Evolutionary conservation across 441 rosid genomes (phyloP).

Genomic region (Flueggea neowawraea): DNA sequence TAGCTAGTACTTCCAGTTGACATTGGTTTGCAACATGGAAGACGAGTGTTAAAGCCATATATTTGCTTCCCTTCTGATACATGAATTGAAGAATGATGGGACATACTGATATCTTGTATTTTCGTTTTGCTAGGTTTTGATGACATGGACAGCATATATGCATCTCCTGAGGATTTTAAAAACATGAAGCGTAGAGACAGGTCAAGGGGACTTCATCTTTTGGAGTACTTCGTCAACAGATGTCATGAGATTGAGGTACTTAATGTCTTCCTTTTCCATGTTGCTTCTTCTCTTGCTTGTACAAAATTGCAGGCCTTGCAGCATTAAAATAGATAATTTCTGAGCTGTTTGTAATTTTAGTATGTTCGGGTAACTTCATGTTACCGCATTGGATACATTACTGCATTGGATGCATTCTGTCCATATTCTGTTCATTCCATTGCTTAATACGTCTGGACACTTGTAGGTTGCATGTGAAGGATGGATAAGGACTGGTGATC

Average conservation of each 20-base stretch:
- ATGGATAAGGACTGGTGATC: constrained; percentile 89
- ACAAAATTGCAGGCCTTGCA: background rate
- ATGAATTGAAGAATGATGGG: background rate
- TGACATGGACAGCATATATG: constrained; percentile 78
- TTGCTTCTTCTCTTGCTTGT: background rate
- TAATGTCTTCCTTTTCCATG: background rate
- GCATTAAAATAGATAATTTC: background rate
- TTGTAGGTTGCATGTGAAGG: constrained; percentile 78
- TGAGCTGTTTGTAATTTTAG: background rate
- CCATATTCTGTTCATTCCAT: too few species aligned
- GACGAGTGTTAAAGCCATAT: too few species aligned
- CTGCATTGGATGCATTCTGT: too few species aligned
- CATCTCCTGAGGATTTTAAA: constrained; percentile 85
- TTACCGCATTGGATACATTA: too few species aligned
- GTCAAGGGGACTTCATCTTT: constrained; percentile 73
- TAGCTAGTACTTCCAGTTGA: too few species aligned
- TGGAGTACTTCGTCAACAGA: constrained; percentile 74
- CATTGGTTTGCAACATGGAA: too few species aligned
- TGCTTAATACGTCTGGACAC: background rate
- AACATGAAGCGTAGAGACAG: constrained; percentile 49
- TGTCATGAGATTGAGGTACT: constrained; percentile 86
- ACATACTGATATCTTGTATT: too few species aligned
- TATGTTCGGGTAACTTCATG: background rate
- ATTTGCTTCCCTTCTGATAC: background rate
- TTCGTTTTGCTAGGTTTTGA: constrained; percentile 54